Conservation (phyloP, 2,329 filamentous ascomycete genomes). For the Aspergillus tanneri region DNA sequence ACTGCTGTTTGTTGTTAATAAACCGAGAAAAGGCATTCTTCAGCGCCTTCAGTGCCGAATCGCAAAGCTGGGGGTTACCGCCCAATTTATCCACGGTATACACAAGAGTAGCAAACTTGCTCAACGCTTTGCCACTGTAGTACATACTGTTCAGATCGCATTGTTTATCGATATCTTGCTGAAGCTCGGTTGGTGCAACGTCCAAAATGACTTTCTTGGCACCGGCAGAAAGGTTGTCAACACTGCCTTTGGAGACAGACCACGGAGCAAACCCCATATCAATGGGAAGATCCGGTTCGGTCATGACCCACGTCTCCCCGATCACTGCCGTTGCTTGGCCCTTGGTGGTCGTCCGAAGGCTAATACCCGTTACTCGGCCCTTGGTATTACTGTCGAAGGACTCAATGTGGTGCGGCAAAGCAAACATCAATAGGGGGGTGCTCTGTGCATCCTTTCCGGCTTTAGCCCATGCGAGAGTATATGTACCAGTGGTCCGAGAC, state of each 20-base stretch:
- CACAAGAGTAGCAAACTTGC: constrained; percentile 71
- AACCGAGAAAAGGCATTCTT: constrained; percentile 68
- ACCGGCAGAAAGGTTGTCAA: constrained; percentile 42
- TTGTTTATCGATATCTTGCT: constrained; percentile 71
- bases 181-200: constrained; percentile 69
- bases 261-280: constrained; percentile 78
- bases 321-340: constrained; percentile 72
- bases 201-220: constrained; percentile 60
- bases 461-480: constrained; percentile 72
- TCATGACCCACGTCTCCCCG: constrained; percentile 73
- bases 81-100: constrained; percentile 65
- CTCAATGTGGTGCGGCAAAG: constrained; percentile 78
- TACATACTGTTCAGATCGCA: constrained; percentile 85
- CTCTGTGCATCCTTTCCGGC: constrained; percentile 59
- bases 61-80: constrained; percentile 57
- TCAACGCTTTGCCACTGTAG: constrained; percentile 81
- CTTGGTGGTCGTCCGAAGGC: constrained; percentile 80
- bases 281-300: constrained; percentile 69
- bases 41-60: constrained; percentile 59
- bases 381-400: constrained; percentile 65
- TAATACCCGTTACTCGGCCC: constrained; percentile 53
- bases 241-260: constrained; percentile 52
- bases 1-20: constrained; percentile 65
- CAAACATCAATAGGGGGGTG: constrained; percentile 72
- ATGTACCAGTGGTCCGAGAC: constrained; percentile 61